Percentiles rank a stretch among this genome's conserved stretches.
phyloP scores from a whole-genome alignment of 1,284 basidiomycete genomes.

The Moesziomyces sp. region DNA sequence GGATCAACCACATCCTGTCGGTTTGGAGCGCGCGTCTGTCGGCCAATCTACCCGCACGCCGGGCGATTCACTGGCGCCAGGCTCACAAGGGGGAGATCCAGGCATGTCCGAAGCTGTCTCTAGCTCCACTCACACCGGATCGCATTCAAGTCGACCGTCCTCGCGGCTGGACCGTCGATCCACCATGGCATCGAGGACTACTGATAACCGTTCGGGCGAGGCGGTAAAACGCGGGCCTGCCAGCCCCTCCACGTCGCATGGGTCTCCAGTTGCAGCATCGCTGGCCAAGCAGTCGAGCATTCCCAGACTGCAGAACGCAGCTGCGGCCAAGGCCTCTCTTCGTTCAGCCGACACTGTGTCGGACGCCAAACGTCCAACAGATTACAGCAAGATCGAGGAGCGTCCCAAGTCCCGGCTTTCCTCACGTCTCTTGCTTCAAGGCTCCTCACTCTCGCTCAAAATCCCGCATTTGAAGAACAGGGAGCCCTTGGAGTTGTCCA shows the following conservation, averaged over 20 bases:
- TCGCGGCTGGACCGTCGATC: neutral
- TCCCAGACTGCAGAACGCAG: neutral
- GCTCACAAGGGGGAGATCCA: neutral
- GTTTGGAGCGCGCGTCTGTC: slow-evolving; percentile 1
- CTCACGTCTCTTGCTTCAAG: slow-evolving; percentile 25
- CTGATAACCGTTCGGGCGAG: neutral
- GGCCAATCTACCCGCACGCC: slow-evolving; percentile 1
- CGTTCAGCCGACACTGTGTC: neutral
- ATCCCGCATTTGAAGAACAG: slow-evolving; percentile 16
- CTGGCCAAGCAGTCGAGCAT: neutral
- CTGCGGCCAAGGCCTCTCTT: neutral
- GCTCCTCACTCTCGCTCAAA: slow-evolving; percentile 17
- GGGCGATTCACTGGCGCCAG: slow-evolving; percentile 1
- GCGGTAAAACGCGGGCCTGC: neutral
- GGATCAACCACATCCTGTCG: neutral
- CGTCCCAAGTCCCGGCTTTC: slow-evolving; percentile 24
- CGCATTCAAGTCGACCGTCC: neutral
- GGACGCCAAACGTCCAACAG: slow-evolving; percentile 9
- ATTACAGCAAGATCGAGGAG: slow-evolving; percentile 20
- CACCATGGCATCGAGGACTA: neutral
- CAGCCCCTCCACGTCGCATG: neutral
- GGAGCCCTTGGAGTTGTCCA: slow-evolving; percentile 5
- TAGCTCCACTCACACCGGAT: neutral
- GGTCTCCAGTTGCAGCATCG: neutral
- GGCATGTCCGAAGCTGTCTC: neutral